phyloP scores from a whole-genome alignment of 345 rosid species.

The Microcos paniculata region DNA sequence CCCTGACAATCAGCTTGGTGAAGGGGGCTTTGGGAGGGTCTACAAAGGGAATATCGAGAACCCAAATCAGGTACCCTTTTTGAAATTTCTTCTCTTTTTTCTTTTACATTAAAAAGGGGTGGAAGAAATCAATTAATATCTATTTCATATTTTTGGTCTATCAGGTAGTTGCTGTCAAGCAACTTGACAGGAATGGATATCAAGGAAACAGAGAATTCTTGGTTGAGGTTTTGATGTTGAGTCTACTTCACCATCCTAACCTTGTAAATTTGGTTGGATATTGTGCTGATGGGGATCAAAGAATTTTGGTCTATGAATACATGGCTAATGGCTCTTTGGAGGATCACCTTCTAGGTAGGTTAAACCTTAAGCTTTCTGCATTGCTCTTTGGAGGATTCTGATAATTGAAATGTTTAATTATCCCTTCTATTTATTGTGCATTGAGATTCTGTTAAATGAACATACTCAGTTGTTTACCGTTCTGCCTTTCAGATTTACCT shows the following conservation, averaged over 20 bases:
- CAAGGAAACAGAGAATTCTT: slow-evolving; percentile 85
- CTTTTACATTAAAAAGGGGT: not conserved
- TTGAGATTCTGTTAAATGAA: not conserved
- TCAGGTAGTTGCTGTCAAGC: slow-evolving; percentile 74
- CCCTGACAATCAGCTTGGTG: slow-evolving; percentile 68
- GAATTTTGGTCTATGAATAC: slow-evolving; percentile 67
- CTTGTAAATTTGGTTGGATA: slow-evolving; percentile 78
- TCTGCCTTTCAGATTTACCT: slow-evolving; percentile 38
- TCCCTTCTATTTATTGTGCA: not conserved
- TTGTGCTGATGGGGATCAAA: slow-evolving; percentile 75
- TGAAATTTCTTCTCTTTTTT: not conserved
- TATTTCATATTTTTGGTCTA: slow-evolving; percentile 5
- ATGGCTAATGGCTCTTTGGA: slow-evolving; percentile 75
- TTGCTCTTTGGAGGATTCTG: not conserved
- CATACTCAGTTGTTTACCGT: not conserved
- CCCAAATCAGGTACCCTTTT: slow-evolving; percentile 41
- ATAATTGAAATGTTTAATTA: not conserved
- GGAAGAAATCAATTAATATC: too few relatives aligned
- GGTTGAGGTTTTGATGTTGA: slow-evolving; percentile 73
- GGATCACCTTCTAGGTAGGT: slow-evolving; percentile 73
- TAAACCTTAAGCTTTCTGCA: not conserved
- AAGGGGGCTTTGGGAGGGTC: slow-evolving; percentile 97
- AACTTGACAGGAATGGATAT: slow-evolving; percentile 79
- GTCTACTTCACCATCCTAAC: slow-evolving; percentile 62
- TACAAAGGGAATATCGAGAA: slow-evolving; percentile 62